These are phyloP conservation scores for Dactylellina cionopaga DNA, from an alignment of 2,329 filamentous ascomycete species.

Conservation along the genomic window DNA sequence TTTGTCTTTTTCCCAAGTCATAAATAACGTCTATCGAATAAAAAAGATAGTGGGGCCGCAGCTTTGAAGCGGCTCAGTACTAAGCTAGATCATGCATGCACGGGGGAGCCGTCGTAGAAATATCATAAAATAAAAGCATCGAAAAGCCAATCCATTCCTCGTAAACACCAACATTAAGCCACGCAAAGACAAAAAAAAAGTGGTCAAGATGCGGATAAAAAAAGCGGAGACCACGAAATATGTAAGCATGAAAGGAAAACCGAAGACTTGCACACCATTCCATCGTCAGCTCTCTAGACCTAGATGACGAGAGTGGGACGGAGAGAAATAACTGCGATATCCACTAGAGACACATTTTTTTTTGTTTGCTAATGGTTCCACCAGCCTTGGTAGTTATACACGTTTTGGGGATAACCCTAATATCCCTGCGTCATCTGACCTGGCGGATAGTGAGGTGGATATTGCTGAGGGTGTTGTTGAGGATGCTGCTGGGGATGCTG, in stretches of 20 bases:
- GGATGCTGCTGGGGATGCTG: conserved; percentile 53
- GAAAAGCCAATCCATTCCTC: conserved; percentile 37
- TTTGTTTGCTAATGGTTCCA: conserved; percentile 6
- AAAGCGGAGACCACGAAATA: conserved; percentile 16
- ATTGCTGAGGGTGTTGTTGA: conserved; percentile 32
- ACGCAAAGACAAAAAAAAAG: conserved; percentile 28
- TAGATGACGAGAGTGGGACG: neutral
- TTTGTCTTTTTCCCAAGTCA: too few species aligned
- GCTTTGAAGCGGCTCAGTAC: too few species aligned
- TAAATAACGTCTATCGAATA: too few species aligned
- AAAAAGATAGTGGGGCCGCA: too few species aligned
- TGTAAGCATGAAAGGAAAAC: conserved; percentile 26
- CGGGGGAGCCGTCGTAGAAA: too few species aligned
- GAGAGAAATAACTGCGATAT: conserved; percentile 50
- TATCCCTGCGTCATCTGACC: conserved; percentile 49
- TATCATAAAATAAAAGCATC: conserved; percentile 34
- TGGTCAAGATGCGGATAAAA: conserved; percentile 40
- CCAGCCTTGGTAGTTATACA: conserved; percentile 39
- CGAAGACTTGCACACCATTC: neutral
- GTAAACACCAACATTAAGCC: conserved; percentile 39
- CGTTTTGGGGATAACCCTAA: conserved; percentile 57
- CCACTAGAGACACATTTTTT: conserved; percentile 31
- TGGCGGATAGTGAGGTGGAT: conserved; percentile 53
- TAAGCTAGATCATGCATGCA: too few species aligned
- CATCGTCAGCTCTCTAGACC: neutral